These are phyloP conservation scores for Gamsiella multidivaricata DNA, from an alignment of 192 early-diverging fungal genomes.

Conservation along the genomic window DNA sequence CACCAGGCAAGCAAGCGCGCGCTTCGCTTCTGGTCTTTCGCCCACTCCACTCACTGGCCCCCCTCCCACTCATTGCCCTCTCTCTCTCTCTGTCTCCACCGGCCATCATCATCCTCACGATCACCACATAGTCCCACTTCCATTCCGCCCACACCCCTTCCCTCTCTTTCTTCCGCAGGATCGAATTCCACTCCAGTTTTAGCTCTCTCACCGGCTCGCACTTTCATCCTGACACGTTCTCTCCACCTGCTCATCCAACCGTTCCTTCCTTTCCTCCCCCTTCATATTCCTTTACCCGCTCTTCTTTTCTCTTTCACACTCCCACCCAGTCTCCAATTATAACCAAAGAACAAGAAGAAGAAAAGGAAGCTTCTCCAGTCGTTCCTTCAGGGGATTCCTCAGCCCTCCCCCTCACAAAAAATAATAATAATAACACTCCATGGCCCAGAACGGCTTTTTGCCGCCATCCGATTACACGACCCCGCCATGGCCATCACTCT, in stretches of 20 bases:
- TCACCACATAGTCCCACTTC: too few relatives aligned
- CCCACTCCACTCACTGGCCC: background rate
- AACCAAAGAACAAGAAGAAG: too few relatives aligned
- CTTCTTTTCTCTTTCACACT: too few relatives aligned
- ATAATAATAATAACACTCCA: background rate
- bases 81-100: background rate
- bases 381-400: too few relatives aligned
- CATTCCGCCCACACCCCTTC: background rate
- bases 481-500: constrained; percentile 64
- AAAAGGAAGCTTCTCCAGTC: too few relatives aligned
- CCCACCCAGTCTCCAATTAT: too few relatives aligned
- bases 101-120: too few relatives aligned
- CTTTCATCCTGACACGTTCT: background rate
- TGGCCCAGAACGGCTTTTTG: constrained; percentile 28
- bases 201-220: background rate
- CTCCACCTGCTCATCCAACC: background rate
- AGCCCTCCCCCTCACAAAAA: too few relatives aligned
- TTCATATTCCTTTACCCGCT: background rate
- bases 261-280: background rate
- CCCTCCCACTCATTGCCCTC: background rate
- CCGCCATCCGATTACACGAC: constrained; percentile 51
- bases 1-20: too few relatives aligned
- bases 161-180: background rate
- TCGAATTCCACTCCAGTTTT: background rate
- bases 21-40: background rate